A percentile compares a stretch with the other conserved stretches of the same genome.
Conservation (phyloP, 768 basidiomycete genomes). For the Russula sp. region DNA sequence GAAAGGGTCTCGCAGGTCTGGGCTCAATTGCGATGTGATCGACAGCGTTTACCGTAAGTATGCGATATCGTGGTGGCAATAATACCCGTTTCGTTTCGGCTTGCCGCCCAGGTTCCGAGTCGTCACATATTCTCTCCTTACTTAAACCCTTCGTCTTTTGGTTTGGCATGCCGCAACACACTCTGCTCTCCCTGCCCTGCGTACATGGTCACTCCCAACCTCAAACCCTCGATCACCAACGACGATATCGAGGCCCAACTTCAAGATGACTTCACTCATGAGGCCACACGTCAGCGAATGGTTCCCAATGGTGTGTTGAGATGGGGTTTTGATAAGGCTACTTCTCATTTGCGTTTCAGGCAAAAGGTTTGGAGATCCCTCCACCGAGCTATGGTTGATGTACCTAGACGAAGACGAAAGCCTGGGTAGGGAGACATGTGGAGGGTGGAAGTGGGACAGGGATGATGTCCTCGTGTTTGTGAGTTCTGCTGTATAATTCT, state of each 20-base stretch:
- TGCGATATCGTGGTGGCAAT: background rate
- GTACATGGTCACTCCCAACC: background rate
- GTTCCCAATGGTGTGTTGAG: background rate
- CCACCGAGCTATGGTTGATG: background rate
- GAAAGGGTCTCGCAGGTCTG: background rate
- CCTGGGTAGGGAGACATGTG: background rate
- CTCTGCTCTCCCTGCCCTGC: background rate
- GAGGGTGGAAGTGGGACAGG: background rate
- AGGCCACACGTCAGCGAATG: background rate
- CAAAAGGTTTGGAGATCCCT: background rate
- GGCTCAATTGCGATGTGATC: too few relatives aligned
- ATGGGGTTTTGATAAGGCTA: background rate
- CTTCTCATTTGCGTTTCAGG: constrained; percentile 4
- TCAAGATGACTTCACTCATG: background rate
- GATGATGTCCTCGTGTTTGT: constrained; percentile 9
- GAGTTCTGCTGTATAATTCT: background rate
- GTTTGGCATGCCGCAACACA: background rate
- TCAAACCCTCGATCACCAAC: background rate
- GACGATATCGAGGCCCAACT: constrained; percentile 14
- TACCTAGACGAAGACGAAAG: background rate
- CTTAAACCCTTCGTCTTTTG: background rate
- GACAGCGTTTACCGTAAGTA: background rate
- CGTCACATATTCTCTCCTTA: background rate
- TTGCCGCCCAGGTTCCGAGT: background rate
- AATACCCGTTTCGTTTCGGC: constrained; percentile 1